A percentile compares a stretch with the other conserved stretches of the same genome.
phyloP scores from a whole-genome alignment of 2,329 filamentous ascomycete species.

The Fusarium papillatum region DNA sequence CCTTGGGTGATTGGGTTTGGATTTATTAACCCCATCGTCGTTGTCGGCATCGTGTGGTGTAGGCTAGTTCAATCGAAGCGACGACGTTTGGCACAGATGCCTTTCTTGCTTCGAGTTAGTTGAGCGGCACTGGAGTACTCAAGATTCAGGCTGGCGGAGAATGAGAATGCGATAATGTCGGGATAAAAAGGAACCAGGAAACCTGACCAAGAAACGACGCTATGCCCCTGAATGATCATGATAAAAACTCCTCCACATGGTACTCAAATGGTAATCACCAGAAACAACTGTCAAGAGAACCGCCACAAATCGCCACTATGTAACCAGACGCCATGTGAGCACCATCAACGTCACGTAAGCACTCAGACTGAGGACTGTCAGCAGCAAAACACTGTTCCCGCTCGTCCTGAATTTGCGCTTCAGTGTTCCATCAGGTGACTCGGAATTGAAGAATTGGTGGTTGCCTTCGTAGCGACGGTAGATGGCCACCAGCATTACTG shows the following conservation, averaged over 20 bases:
- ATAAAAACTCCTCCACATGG: neutral
- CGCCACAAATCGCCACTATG: slow-evolving; percentile 18
- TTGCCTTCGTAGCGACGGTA: slow-evolving; percentile 94
- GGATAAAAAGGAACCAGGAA: neutral
- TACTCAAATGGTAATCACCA: neutral
- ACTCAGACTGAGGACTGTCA: slow-evolving; percentile 68
- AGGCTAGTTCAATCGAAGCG: slow-evolving; percentile 1
- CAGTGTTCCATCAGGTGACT: slow-evolving; percentile 47
- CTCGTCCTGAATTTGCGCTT: slow-evolving; percentile 73
- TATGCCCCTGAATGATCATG: neutral
- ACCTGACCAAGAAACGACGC: neutral
- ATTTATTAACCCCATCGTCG: neutral
- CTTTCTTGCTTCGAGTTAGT: neutral
- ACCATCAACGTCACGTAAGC: slow-evolving; percentile 71
- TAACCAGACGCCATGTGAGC: slow-evolving; percentile 63
- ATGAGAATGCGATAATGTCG: neutral
- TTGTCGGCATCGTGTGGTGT: neutral
- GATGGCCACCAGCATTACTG: slow-evolving; percentile 84
- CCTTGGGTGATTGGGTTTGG: neutral
- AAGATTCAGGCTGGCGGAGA: neutral
- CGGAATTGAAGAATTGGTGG: slow-evolving; percentile 85
- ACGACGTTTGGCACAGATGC: neutral
- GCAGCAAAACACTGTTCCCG: slow-evolving; percentile 71
- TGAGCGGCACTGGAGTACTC: neutral
- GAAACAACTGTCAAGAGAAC: neutral